A percentile compares a stretch with the other conserved stretches of the same genome.
These are phyloP conservation scores for Chrysanthemum makinoi DNA, from an alignment of 129 eudicot genomes.

Conservation along the genomic window DNA sequence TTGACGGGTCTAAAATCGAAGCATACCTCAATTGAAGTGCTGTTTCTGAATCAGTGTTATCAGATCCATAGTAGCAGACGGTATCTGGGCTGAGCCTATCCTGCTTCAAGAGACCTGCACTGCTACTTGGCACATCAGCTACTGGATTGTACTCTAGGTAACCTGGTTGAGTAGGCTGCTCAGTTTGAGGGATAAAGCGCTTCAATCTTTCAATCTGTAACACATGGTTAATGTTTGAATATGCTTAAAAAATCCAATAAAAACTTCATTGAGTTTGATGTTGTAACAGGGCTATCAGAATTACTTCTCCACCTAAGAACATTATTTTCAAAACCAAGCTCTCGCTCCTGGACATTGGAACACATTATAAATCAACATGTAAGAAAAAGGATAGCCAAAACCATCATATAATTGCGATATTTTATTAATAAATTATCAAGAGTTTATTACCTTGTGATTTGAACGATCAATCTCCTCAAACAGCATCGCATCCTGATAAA, in stretches of 20 bases:
- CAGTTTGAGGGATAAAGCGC: conserved; percentile 27
- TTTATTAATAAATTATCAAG: background rate
- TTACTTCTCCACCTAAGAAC: conserved; percentile 69
- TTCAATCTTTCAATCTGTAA: conserved; percentile 59
- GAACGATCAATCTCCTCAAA: conserved; percentile 53
- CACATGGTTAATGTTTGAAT: background rate
- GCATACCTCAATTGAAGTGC: conserved; percentile 63
- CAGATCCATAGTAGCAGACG: conserved; percentile 39
- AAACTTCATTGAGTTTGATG: background rate
- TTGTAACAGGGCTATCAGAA: background rate
- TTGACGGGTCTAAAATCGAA: background rate
- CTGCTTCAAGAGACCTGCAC: conserved; percentile 16
- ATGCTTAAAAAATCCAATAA: background rate
- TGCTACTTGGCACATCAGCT: conserved; percentile 26
- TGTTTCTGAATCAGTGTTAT: conserved; percentile 53
- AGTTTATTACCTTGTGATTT: conserved; percentile 39
- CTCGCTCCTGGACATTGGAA: conserved; percentile 45
- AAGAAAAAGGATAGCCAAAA: background rate
- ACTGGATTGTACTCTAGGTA: conserved; percentile 39
- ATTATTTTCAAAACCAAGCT: conserved; percentile 48
- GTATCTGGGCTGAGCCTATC: conserved; percentile 48
- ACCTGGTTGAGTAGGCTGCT: conserved; percentile 21
- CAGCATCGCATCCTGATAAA: conserved; percentile 57
- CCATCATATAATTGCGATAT: background rate
- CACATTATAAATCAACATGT: background rate